phyloP scores from a whole-genome alignment of 495 filamentous ascomycete species.

The Articulospora tetracladia region DNA sequence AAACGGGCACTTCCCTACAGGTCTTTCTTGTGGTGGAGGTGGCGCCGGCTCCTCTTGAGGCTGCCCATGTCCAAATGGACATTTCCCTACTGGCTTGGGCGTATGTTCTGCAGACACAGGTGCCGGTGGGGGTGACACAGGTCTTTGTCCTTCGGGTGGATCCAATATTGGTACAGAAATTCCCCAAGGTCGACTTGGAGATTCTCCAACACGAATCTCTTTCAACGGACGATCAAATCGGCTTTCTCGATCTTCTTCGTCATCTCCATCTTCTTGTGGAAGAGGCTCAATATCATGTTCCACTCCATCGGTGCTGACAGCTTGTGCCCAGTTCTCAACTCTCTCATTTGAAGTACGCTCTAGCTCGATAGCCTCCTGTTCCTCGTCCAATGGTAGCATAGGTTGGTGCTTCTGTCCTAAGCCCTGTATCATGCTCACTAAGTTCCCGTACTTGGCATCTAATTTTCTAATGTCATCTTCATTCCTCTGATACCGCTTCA shows the following conservation, averaged over 20 bases:
- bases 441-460: constrained; percentile 85
- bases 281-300: constrained; percentile 32
- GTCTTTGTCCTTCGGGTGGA: constrained; percentile 27
- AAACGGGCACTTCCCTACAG: constrained; percentile 19
- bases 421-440: constrained; percentile 87
- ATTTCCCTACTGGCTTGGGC: constrained; percentile 33
- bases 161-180: constrained; percentile 61
- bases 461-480: constrained; percentile 75
- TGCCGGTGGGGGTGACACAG: constrained; percentile 38
- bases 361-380: constrained; percentile 41
- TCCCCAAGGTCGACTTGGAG: constrained; percentile 86
- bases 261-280: constrained; percentile 16
- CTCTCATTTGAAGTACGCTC: constrained; percentile 52
- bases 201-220: constrained; percentile 83
- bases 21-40: not conserved
- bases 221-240: constrained; percentile 78
- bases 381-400: constrained; percentile 62
- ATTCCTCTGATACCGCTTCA: constrained; percentile 80
- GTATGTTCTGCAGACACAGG: constrained; percentile 40
- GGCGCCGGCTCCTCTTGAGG: constrained; percentile 7
- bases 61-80: constrained; percentile 46
- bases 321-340: constrained; percentile 79
- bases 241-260: constrained; percentile 44
- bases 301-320: constrained; percentile 48
- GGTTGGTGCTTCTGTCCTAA: constrained; percentile 79